These are phyloP conservation scores for Penicillium sp. DNA, from an alignment of 2,329 filamentous ascomycete species.

Conservation along the genomic window DNA sequence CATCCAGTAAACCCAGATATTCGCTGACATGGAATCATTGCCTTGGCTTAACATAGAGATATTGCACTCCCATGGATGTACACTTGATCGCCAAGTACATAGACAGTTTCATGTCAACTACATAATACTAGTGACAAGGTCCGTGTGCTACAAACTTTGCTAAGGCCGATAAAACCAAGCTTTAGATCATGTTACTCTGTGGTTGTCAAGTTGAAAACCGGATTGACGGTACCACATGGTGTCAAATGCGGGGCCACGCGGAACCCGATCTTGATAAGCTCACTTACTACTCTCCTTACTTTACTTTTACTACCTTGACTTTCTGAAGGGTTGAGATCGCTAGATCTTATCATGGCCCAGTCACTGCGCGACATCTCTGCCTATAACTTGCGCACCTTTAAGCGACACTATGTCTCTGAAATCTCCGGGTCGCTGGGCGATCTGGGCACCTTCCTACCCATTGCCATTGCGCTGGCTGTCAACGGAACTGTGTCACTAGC, in stretches of 20 bases:
- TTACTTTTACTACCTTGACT: neutral
- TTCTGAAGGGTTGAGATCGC: neutral
- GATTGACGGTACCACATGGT: neutral
- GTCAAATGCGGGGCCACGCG: conserved; percentile 10
- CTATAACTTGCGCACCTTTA: conserved; percentile 55
- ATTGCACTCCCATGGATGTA: no score
- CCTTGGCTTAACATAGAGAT: neutral
- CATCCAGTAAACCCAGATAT: conserved; percentile 20
- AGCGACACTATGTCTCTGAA: conserved; percentile 59
- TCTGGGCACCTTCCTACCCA: conserved; percentile 79
- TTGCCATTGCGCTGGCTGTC: conserved; percentile 78
- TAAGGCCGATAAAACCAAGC: no score
- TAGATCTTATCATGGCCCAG: conserved; percentile 18
- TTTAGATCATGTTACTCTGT: no score
- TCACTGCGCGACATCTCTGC: conserved; percentile 28
- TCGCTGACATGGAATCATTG: neutral
- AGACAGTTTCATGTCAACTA: no score
- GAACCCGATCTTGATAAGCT: conserved; percentile 9
- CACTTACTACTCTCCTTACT: neutral
- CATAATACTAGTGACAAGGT: no score
- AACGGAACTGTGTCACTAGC: conserved; percentile 74
- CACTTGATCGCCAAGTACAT: no score
- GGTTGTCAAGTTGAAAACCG: neutral
- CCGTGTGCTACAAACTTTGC: no score
- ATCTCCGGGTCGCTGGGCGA: conserved; percentile 86